Conservation (phyloP, 371 early-diverging fungal species). For the Mucor velutinosus region DNA sequence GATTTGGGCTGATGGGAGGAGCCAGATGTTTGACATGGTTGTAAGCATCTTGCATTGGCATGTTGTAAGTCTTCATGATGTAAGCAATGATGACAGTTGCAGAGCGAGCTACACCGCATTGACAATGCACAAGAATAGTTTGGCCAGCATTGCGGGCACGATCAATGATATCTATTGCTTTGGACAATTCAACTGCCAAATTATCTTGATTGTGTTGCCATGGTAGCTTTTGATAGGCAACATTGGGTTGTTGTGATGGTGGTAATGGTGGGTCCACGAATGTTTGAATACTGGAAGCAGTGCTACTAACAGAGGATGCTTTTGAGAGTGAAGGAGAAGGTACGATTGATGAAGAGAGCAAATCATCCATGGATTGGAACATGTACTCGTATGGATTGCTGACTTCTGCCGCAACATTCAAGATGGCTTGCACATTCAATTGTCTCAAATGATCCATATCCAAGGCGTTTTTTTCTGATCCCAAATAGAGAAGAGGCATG, state of each 20-base stretch:
- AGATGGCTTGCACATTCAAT: conserved; percentile 58
- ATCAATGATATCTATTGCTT: conserved; percentile 75
- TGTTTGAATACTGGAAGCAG: conserved; percentile 29
- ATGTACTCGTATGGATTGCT: conserved; percentile 40
- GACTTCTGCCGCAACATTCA: conserved; percentile 85
- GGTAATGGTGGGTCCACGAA: background rate
- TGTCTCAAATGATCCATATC: conserved; percentile 43
- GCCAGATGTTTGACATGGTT: conserved; percentile 72
- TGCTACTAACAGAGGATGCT: conserved; percentile 34
- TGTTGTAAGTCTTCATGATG: conserved; percentile 70
- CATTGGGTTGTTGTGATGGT: background rate
- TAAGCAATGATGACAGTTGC: conserved; percentile 89
- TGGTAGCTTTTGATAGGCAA: conserved; percentile 62
- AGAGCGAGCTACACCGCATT: conserved; percentile 88
- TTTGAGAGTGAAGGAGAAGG: conserved; percentile 42
- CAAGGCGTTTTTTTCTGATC: conserved; percentile 66
- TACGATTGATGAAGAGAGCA: conserved; percentile 8
- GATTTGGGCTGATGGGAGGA: conserved; percentile 80
- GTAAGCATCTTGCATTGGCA: conserved; percentile 75
- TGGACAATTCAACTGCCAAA: conserved; percentile 62
- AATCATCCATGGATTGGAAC: conserved; percentile 31
- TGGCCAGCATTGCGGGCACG: conserved; percentile 55
- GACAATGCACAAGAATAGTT: conserved; percentile 85
- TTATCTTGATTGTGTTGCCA: conserved; percentile 84
- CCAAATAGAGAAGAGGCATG: conserved; percentile 71